phyloP scores from a whole-genome alignment of 164 flowering plant genomes.

The Euptelea pleiosperma region DNA sequence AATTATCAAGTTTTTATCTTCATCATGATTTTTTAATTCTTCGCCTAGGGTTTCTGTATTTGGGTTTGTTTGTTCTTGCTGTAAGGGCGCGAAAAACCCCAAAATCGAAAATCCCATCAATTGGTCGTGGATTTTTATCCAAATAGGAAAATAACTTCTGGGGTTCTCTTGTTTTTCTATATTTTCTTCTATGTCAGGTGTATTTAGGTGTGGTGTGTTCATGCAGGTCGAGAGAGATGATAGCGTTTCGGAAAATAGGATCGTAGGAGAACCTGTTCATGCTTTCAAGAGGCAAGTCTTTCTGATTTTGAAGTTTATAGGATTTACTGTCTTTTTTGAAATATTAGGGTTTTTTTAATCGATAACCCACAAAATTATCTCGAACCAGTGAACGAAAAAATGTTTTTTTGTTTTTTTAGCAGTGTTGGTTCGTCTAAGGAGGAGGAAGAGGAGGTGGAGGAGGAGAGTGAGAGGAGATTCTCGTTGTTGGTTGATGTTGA shows the following conservation, averaged over 20 bases:
- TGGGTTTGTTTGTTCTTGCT: constrained; percentile 1
- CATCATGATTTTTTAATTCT: background rate
- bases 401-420: too few species aligned
- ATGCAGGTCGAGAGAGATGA: constrained; percentile 31
- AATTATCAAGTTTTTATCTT: background rate
- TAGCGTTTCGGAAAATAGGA: constrained; percentile 26
- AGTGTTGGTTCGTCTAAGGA: constrained; percentile 4
- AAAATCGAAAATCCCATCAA: constrained; percentile 18
- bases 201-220: background rate
- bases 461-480: background rate
- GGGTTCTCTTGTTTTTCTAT: constrained; percentile 19
- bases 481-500: background rate
- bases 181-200: constrained; percentile 8
- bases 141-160: constrained; percentile 22
- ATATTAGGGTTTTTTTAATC: constrained; percentile 15
- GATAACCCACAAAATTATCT: background rate
- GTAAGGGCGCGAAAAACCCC: constrained; percentile 10
- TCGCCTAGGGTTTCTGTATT: constrained; percentile 17
- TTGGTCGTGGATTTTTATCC: constrained; percentile 8
- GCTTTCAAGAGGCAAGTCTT: constrained; percentile 35
- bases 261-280: constrained; percentile 31
- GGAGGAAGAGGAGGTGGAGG: background rate
- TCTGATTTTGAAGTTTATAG: constrained; percentile 7
- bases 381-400: too few species aligned
- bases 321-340: background rate